Evolutionary conservation across 495 filamentous ascomycete genomes (phyloP), one percentile per base, ranked within the genome.

Genomic region (Aspergillus sparsus): DNA sequence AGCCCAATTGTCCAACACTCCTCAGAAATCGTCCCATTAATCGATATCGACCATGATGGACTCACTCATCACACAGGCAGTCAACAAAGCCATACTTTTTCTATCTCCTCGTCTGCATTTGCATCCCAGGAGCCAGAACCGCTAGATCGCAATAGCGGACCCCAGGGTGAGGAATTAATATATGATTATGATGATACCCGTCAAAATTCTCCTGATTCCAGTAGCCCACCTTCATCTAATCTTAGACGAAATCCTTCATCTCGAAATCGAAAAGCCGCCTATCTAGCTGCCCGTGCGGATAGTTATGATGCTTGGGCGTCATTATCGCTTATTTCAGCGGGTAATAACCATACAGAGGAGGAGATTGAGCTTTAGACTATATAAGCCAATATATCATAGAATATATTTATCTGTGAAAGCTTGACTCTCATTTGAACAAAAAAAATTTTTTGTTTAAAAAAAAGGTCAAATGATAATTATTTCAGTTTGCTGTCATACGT

Each of bases 291-390:
- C 7, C 54, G 57, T 11, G 68, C 68, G 47, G 72, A 68, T 49
- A 77, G 59, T 9, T 76, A 66, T 55, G 68, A 72, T 33, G 73
- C 67, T 1, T 84, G 82, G 81, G 68, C 68, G 39, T 69, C 74
- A 21, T 60, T 79, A 16, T 69, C 77, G 13, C 66, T 83, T 33
- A 63, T 80, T 49, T 83, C 82, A 32, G 74, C 77, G 11, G 72
- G 72, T 12, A 66, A 74, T 60, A 77, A 79, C 58, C 81, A 83
- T 62, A 66, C 72, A 0, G 74, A 80, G 51, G 72, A 74, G 53
- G 82, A 83, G 65, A 58, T 74, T 50, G 82, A 84, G 58, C 62
- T 84, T n/a, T 83, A 60, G 70, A 8, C 5, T 47, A 15, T 21
- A 6, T 6, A 18, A 21, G 15, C n/a, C 7, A 16, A 16, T 7